Conservation (phyloP, 2,329 filamentous ascomycete genomes). For the Chrysoporthe puriensis region DNA sequence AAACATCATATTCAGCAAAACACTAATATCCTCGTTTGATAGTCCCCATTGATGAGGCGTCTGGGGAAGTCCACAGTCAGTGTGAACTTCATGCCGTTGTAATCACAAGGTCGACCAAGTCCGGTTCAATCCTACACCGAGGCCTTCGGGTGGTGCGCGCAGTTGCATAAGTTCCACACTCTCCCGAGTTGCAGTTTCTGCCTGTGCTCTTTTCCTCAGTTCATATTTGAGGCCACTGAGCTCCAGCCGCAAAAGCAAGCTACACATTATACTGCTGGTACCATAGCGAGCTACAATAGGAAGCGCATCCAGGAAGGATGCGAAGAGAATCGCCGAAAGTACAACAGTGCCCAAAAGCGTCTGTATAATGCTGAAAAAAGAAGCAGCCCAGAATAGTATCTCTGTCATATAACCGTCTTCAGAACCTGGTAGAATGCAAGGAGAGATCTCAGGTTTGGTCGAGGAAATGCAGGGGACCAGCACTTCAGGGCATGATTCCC, state of each 20-base stretch:
- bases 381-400: constrained; percentile 10
- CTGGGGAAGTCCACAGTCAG: no score
- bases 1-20: no score
- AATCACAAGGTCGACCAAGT: no score
- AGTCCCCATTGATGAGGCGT: no score
- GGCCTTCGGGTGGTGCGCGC: no score
- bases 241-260: constrained; percentile 7
- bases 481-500: neutral
- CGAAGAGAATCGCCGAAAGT: constrained; percentile 11
- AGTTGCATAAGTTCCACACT: neutral
- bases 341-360: constrained; percentile 7
- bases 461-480: no score
- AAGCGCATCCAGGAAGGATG: constrained; percentile 15
- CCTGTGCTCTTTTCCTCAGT: neutral
- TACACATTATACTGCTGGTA: neutral
- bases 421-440: neutral
- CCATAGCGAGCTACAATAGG: constrained; percentile 1
- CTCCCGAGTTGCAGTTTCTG: neutral
- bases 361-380: constrained; percentile 9
- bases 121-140: no score
- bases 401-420: constrained; percentile 10
- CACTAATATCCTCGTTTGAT: no score
- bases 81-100: no score
- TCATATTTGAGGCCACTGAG: neutral
- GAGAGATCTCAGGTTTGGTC: neutral